Evolutionary conservation across 2,329 filamentous ascomycete species (phyloP).

Genomic region (Alternaria angustiovoidea): DNA sequence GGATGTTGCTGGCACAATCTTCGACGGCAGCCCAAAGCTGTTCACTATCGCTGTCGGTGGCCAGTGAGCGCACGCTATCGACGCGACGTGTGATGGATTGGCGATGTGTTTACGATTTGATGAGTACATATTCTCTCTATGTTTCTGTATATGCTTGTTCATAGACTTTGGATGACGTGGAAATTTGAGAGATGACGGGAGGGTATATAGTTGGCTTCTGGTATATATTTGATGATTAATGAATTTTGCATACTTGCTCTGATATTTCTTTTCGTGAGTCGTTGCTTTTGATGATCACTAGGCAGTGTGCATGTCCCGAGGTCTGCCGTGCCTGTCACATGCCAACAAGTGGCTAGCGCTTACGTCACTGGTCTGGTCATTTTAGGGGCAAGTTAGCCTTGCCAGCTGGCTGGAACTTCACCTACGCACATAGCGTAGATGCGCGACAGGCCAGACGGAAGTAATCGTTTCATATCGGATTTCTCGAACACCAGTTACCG

Average conservation of each 20-base stretch:
- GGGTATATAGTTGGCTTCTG: not conserved
- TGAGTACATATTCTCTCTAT: not conserved
- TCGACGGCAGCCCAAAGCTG: slow-evolving; percentile 56
- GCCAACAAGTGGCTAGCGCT: not conserved
- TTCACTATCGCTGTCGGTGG: slow-evolving; percentile 61
- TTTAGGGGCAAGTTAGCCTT: not conserved
- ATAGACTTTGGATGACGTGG: not conserved
- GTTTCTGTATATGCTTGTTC: not conserved
- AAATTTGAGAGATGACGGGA: not conserved
- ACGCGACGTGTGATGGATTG: not conserved
- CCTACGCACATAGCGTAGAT: not conserved
- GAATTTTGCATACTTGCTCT: not conserved
- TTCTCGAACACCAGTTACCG: not conserved
- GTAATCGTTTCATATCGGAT: not conserved
- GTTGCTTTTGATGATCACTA: not conserved
- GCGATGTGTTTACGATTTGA: not conserved
- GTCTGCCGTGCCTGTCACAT: not conserved
- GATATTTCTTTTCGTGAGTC: accelerated
- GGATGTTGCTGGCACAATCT: slow-evolving; percentile 64
- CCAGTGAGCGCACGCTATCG: slow-evolving; percentile 10
- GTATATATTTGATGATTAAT: not conserved
- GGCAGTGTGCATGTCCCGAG: not conserved
- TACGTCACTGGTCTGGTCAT: not conserved
- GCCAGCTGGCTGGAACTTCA: not conserved
- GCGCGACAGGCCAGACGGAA: not conserved